Conservation (phyloP, 1,284 basidiomycete genomes). For the Fomitopsis palustris region DNA sequence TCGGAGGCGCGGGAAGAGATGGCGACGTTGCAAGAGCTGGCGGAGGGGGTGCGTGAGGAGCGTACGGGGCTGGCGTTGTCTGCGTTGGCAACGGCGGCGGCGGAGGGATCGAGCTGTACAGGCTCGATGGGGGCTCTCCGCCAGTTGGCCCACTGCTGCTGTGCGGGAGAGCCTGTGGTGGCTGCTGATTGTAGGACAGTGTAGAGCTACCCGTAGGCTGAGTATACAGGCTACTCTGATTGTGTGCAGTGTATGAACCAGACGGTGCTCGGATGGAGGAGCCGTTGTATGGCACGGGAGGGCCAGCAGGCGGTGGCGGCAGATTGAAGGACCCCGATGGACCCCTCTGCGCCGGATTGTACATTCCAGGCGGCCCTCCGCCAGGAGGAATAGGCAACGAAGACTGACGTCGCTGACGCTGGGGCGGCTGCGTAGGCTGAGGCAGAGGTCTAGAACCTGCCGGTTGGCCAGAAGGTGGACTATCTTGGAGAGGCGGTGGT, state of each 20-base stretch:
- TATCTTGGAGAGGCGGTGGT: constrained; percentile 30
- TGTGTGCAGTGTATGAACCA: constrained; percentile 1
- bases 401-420: constrained; percentile 16
- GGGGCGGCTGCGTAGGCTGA: constrained; percentile 13
- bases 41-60: constrained; percentile 17
- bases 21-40: constrained; percentile 28
- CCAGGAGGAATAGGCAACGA: constrained; percentile 21
- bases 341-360: constrained; percentile 13
- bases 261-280: background rate
- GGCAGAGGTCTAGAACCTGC: constrained; percentile 11
- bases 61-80: constrained; percentile 16
- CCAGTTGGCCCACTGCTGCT: background rate
- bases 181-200: background rate
- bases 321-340: constrained; percentile 2
- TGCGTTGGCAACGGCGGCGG: constrained; percentile 30
- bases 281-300: constrained; percentile 4
- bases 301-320: background rate
- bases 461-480: constrained; percentile 30
- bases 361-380: constrained; percentile 16
- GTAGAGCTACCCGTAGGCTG: constrained; percentile 5
- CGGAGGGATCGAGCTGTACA: constrained; percentile 31
- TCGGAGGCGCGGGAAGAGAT: constrained; percentile 31
- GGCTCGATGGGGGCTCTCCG: constrained; percentile 5
- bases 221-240: background rate
- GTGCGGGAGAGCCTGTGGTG: background rate